These are phyloP conservation scores for Aechmea fasciata DNA, from an alignment of 176 grass and related monocot genomes.

Conservation along the genomic window DNA sequence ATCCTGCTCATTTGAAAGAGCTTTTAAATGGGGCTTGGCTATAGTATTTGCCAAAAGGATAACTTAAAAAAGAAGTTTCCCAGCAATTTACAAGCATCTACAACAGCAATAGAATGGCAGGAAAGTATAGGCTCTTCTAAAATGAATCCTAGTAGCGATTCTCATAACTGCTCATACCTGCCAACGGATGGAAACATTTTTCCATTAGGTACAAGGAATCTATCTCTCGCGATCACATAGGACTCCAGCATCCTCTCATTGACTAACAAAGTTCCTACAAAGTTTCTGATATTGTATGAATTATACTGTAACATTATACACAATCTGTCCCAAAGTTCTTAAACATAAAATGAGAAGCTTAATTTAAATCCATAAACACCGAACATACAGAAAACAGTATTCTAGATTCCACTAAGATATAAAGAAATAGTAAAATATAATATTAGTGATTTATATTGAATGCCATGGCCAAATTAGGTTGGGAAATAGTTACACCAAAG, in stretches of 20 bases:
- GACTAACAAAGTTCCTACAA: constrained; percentile 86
- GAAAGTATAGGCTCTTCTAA: constrained; percentile 2
- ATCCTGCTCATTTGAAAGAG: no score
- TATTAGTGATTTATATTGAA: no score
- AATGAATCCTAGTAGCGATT: not conserved
- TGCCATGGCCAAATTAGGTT: no score
- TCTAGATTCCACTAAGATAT: no score
- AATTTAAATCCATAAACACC: not conserved
- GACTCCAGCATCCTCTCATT: constrained; percentile 99
- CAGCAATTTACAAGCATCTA: not conserved
- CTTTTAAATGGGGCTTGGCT: no score
- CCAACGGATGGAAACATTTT: constrained; percentile 99
- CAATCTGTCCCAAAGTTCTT: not conserved
- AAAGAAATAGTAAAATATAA: no score
- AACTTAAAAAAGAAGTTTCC: no score
- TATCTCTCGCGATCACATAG: constrained; percentile 92
- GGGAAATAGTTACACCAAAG: no score
- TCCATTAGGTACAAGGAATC: constrained; percentile 78
- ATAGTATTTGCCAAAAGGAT: no score
- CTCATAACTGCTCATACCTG: constrained; percentile 35
- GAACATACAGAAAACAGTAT: not conserved
- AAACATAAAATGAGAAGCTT: not conserved
- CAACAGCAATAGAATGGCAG: not conserved
- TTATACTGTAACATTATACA: constrained; percentile 8
- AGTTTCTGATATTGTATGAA: constrained; percentile 13